These are phyloP conservation scores for Aphanomyces astaci DNA, from an alignment of 352 stramenopile species.

Conservation along the genomic window DNA sequence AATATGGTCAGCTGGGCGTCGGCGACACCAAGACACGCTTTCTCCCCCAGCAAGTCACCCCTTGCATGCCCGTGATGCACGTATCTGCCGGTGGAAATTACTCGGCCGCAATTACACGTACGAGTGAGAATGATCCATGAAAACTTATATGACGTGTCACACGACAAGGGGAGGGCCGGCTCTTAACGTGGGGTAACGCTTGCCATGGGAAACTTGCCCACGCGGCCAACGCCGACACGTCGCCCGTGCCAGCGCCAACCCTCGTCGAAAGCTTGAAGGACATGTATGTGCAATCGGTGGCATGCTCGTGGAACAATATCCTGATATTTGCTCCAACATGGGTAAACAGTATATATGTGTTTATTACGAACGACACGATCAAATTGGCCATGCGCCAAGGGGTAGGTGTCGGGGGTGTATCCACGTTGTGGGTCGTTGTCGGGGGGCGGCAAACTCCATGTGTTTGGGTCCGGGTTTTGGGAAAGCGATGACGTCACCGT, in stretches of 20 bases:
- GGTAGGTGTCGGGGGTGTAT: conserved; percentile 34
- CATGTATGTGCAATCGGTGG: conserved; percentile 34
- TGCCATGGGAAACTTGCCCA: conserved; percentile 49
- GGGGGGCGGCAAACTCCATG: conserved; percentile 48
- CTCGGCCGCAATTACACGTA: conserved; percentile 38
- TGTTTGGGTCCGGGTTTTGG: conserved; percentile 73
- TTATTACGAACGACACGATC: no score
- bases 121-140: neutral
- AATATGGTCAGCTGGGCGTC: conserved; percentile 66
- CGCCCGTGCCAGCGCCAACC: neutral
- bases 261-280: conserved; percentile 35
- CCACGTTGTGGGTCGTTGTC: conserved; percentile 44
- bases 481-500: conserved; percentile 65
- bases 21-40: conserved; percentile 29
- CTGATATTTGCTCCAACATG: conserved; percentile 56
- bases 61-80: conserved; percentile 33
- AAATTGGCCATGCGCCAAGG: no score
- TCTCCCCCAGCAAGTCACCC: conserved; percentile 24
- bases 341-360: neutral
- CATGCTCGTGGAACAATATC: conserved; percentile 41
- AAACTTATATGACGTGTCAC: neutral
- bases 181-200: conserved; percentile 55
- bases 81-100: conserved; percentile 57
- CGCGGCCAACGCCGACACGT: neutral
- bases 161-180: conserved; percentile 24